These are phyloP conservation scores for Rhizopogon vinicolor DNA, from an alignment of 768 basidiomycete genomes.

Conservation along the genomic window DNA sequence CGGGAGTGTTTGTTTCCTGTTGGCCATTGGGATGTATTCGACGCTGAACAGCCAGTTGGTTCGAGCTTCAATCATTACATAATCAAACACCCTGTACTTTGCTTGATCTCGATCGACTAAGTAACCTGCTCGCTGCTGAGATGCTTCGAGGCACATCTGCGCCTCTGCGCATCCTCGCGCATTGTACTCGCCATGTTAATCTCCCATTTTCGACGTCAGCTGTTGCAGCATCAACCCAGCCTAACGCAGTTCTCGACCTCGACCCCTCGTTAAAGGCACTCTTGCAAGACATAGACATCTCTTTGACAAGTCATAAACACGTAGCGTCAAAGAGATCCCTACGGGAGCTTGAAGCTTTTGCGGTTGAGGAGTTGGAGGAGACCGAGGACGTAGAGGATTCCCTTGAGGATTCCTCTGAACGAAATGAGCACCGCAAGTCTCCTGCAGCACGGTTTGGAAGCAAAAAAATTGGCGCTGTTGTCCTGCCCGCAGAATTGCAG, in stretches of 20 bases:
- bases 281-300: slow-evolving; percentile 64
- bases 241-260: slow-evolving; percentile 58
- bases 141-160: slow-evolving; percentile 22
- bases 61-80: slow-evolving; percentile 5
- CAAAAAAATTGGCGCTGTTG: slow-evolving; percentile 62
- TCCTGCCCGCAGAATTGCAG: slow-evolving; percentile 70
- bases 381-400: slow-evolving; percentile 30
- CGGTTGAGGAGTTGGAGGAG: slow-evolving; percentile 29
- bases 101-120: neutral
- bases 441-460: slow-evolving; percentile 83
- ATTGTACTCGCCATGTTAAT: slow-evolving; percentile 17
- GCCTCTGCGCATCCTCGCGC: slow-evolving; percentile 20
- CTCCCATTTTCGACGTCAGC: slow-evolving; percentile 29
- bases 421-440: slow-evolving; percentile 52
- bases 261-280: slow-evolving; percentile 63
- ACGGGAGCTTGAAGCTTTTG: slow-evolving; percentile 54
- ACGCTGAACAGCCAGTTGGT: neutral
- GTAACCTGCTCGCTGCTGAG: neutral
- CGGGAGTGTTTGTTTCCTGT: neutral
- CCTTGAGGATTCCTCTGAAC: slow-evolving; percentile 19
- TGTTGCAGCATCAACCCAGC: slow-evolving; percentile 28
- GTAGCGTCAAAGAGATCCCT: slow-evolving; percentile 24
- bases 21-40: neutral
- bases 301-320: slow-evolving; percentile 39
- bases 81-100: slow-evolving; percentile 6